Percentiles rank a stretch among this genome's conserved stretches.
Conservation (phyloP, 257 asterid species). For the Solanum clarkiae region DNA sequence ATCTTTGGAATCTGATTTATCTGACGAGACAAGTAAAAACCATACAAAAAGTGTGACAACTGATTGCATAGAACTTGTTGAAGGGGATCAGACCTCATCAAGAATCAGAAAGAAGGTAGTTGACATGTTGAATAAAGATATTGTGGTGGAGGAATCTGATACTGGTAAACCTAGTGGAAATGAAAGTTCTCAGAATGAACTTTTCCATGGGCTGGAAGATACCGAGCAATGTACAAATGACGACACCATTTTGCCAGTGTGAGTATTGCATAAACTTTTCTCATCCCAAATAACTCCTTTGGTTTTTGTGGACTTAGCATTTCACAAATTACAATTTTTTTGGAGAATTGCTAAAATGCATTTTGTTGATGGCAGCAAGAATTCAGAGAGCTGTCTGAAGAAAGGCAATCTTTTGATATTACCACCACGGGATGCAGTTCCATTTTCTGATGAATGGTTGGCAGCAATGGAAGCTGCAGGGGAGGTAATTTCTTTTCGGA, state of each 20-base stretch:
- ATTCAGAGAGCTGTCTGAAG: slow-evolving; percentile 13
- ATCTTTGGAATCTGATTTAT: background rate
- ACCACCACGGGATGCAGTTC: slow-evolving; percentile 56
- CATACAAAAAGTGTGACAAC: background rate
- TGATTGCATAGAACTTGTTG: background rate
- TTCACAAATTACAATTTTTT: background rate
- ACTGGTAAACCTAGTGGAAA: slow-evolving; percentile 10
- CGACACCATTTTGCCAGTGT: slow-evolving; percentile 25
- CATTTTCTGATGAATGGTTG: slow-evolving; percentile 98
- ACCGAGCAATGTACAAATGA: slow-evolving; percentile 8
- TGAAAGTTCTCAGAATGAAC: slow-evolving; percentile 13
- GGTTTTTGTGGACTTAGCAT: background rate
- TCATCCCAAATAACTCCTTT: background rate
- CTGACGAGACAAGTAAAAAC: background rate
- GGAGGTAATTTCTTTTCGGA: slow-evolving; percentile 45
- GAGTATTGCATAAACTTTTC: slow-evolving; percentile 12
- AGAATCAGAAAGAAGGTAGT: background rate
- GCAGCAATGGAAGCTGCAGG: slow-evolving; percentile 98
- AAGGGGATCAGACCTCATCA: slow-evolving; percentile 2
- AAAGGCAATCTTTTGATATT: slow-evolving; percentile 14
- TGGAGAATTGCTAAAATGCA: background rate
- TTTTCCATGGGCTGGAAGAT: slow-evolving; percentile 10
- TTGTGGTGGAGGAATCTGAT: slow-evolving; percentile 4
- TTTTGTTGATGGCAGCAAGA: slow-evolving; percentile 28
- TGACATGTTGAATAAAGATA: background rate